A percentile compares a stretch with the other conserved stretches of the same genome.
Evolutionary conservation across 2,329 filamentous ascomycete genomes (phyloP).

Genomic region (Ascochyta clinopodiicola): DNA sequence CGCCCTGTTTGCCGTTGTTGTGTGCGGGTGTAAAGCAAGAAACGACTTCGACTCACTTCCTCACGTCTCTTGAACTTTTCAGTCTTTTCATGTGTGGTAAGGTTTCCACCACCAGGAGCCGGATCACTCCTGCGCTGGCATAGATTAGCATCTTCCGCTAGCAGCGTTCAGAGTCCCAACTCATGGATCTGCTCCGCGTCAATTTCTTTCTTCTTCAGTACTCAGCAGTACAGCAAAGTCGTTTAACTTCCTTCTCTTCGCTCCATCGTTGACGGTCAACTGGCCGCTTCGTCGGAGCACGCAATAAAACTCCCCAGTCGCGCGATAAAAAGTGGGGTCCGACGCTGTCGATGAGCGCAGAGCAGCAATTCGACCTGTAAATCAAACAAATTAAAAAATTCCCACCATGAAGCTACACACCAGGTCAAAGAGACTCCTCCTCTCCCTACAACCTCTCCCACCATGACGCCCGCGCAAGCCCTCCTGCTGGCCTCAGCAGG

Average conservation of each 20-base stretch:
- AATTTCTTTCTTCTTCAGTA: background rate
- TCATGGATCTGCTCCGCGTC: background rate
- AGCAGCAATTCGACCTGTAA: too few species aligned
- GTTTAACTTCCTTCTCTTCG: background rate
- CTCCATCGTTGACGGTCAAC: background rate
- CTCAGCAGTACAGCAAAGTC: background rate
- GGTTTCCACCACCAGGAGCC: too few species aligned
- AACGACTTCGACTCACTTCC: background rate
- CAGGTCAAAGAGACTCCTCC: background rate
- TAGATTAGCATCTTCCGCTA: too few species aligned
- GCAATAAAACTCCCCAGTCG: background rate
- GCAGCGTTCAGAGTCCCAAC: too few species aligned
- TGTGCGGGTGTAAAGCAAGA: background rate
- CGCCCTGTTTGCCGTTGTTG: background rate
- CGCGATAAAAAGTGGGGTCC: slow-evolving; percentile 15
- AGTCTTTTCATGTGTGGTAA: too few species aligned
- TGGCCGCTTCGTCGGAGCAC: slow-evolving; percentile 1
- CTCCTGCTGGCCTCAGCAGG: slow-evolving; percentile 13
- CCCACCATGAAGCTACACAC: background rate
- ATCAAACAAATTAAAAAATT: too few species aligned
- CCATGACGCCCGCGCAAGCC: slow-evolving; percentile 15
- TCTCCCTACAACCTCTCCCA: background rate
- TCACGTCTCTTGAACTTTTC: too few species aligned
- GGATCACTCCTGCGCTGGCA: too few species aligned
- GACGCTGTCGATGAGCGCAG: background rate